phyloP scores from a whole-genome alignment of 164 flowering plant genomes.

The Litsea cubeba region DNA sequence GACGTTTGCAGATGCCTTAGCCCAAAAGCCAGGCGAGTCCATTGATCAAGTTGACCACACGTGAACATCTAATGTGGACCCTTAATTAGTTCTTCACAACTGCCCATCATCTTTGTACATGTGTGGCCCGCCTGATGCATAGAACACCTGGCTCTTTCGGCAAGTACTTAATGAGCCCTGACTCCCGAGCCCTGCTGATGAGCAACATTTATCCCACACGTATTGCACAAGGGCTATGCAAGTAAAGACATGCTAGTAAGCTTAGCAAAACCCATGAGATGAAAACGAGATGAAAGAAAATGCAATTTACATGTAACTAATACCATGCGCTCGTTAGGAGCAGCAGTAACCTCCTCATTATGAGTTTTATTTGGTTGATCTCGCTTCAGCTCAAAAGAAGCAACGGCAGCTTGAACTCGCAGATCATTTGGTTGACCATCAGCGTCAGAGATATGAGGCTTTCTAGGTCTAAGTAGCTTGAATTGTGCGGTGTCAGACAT shows the following conservation, averaged over 20 bases:
- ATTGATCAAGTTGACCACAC: not conserved
- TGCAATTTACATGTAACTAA: not conserved
- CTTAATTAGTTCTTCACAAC: not conserved
- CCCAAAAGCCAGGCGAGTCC: not conserved
- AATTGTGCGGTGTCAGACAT: slow-evolving; percentile 22
- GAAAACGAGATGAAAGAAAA: not conserved
- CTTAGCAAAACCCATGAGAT: not conserved
- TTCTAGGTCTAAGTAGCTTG: slow-evolving; percentile 27
- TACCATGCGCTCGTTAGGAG: slow-evolving; percentile 40
- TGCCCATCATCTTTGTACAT: not conserved
- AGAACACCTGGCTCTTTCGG: not conserved
- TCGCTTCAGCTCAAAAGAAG: not conserved
- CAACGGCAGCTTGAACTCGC: not conserved
- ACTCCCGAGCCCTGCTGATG: not conserved
- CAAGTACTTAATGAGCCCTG: not conserved
- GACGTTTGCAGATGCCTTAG: too few species aligned
- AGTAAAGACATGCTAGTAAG: not conserved
- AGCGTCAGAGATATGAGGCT: slow-evolving; percentile 10
- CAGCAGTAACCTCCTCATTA: slow-evolving; percentile 14
- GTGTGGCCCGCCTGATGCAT: not conserved
- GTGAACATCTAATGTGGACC: not conserved
- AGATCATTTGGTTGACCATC: not conserved
- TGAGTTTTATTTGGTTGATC: not conserved
- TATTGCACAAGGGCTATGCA: not conserved
- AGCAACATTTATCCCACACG: not conserved